Evolutionary conservation across 768 basidiomycete genomes (phyloP).

Genomic region (Rhodocollybia butyracea): DNA sequence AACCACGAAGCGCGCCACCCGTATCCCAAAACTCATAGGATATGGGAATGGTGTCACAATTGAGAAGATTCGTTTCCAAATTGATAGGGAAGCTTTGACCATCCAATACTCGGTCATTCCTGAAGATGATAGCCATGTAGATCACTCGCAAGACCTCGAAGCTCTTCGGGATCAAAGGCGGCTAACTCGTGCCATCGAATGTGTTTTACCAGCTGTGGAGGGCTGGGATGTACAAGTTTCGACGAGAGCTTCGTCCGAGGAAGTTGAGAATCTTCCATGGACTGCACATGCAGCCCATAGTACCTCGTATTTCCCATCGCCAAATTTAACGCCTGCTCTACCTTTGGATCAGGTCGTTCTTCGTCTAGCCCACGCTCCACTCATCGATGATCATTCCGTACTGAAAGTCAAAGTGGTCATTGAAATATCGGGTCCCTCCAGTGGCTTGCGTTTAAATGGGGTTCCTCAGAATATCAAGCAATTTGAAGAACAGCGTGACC

Average conservation of each 20-base stretch:
- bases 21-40: slow-evolving; percentile 70
- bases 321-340: slow-evolving; percentile 3
- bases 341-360: slow-evolving; percentile 55
- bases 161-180: slow-evolving; percentile 70
- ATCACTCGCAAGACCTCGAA: slow-evolving; percentile 47
- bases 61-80: slow-evolving; percentile 74
- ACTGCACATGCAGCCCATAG: slow-evolving; percentile 53
- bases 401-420: slow-evolving; percentile 78
- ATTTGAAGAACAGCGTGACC: slow-evolving; percentile 60
- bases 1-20: slow-evolving; percentile 70
- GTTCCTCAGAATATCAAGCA: slow-evolving; percentile 65
- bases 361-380: slow-evolving; percentile 66
- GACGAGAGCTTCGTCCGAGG: slow-evolving; percentile 69
- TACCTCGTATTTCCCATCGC: slow-evolving; percentile 28
- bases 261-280: slow-evolving; percentile 75
- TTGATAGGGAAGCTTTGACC: slow-evolving; percentile 78
- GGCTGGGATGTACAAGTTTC: slow-evolving; percentile 88
- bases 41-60: slow-evolving; percentile 83
- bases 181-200: slow-evolving; percentile 76
- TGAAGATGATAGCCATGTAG: slow-evolving; percentile 49
- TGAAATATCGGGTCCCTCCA: slow-evolving; percentile 74
- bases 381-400: slow-evolving; percentile 72
- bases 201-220: slow-evolving; percentile 67
- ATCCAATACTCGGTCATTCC: slow-evolving; percentile 84
- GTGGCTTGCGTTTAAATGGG: slow-evolving; percentile 85